Evolutionary conservation across 352 stramenopile genomes (phyloP).

Genomic region (Plasmopara halstedii): DNA sequence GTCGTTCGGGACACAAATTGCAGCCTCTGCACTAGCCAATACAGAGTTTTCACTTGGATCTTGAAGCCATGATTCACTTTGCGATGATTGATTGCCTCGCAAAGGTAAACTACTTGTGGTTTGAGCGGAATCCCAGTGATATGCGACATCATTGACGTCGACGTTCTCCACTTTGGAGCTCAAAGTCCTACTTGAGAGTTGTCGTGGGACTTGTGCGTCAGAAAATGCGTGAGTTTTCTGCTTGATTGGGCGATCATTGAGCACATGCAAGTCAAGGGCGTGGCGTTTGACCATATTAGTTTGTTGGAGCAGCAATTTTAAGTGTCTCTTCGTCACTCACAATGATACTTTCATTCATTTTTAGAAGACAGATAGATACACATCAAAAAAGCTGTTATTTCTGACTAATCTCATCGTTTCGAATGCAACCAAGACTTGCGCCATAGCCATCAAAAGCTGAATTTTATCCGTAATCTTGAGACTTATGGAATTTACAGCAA

Average conservation of each 20-base stretch:
- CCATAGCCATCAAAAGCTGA: no score
- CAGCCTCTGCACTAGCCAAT: slow-evolving; percentile 37
- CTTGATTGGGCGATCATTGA: slow-evolving; percentile 12
- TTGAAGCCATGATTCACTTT: slow-evolving; percentile 45
- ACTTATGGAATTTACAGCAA: not conserved
- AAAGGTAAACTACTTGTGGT: slow-evolving; percentile 1
- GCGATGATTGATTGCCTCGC: slow-evolving; percentile 7
- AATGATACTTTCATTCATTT: not conserved
- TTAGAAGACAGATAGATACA: not conserved
- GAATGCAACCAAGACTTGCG: not conserved
- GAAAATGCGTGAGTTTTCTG: slow-evolving; percentile 8
- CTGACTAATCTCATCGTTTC: not conserved
- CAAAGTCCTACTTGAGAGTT: no score
- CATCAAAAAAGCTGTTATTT: slow-evolving; percentile 1
- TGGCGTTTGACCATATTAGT: slow-evolving; percentile 22
- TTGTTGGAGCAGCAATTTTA: not conserved
- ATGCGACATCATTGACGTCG: not conserved
- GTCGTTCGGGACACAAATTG: slow-evolving; percentile 28
- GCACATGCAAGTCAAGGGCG: slow-evolving; percentile 18
- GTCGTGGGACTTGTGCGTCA: slow-evolving; percentile 6
- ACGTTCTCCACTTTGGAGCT: slow-evolving; percentile 1
- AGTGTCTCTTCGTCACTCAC: slow-evolving; percentile 12
- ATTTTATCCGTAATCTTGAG: not conserved
- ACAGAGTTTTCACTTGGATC: slow-evolving; percentile 22
- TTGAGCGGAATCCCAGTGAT: not conserved